Evolutionary conservation across 352 stramenopile genomes (phyloP), one percentile per base, ranked within the genome.

Genomic region (Pythium phragmiticola): DNA sequence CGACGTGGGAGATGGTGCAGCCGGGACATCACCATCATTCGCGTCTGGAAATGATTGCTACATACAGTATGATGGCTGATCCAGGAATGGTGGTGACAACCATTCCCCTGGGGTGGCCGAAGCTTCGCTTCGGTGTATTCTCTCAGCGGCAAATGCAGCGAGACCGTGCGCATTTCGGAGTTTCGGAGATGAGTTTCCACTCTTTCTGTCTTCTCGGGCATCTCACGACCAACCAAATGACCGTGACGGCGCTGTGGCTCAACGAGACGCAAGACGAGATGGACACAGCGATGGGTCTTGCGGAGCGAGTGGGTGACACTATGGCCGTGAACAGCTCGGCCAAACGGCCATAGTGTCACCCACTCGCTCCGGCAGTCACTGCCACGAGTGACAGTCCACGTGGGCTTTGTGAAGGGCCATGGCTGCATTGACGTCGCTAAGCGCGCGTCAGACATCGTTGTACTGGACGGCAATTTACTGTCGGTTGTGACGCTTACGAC

Each of bases 191-290:
- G 21, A 21, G 21, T 21, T 21, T 21, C 21, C 21, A 21, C 21
- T 21, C 21, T 21, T 21, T 21, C 21, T 21, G 21, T 21, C 21
- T 21, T 21, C 21, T 21, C 95, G 0, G 96, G 95, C 60, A 99
- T 95, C 82, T 99, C 37, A 98, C 94, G 21, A 90, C 98, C 61
- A 99, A 99, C 76, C 97, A 95, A 45, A 99, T 99, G 96, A 99
- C 94, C 5, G 94, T 98, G 11, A 92, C 98, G 7, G 81, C 96
- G 63, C 89, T 89, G 26, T 96, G 90, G 73, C 72, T 95, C 3
- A 26, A 52, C 19, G 46, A 52, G 23, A 19, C 33, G 23, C 26
- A 60, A 7, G 60, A 42, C 3, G 91, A 88, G 68, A 48, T 91
- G 11, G 54, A 16, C 9, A 43, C 17, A 6, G n/a, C 53, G 9